Conservation (phyloP, 192 early-diverging fungal genomes). For the Diversispora eburnea region DNA sequence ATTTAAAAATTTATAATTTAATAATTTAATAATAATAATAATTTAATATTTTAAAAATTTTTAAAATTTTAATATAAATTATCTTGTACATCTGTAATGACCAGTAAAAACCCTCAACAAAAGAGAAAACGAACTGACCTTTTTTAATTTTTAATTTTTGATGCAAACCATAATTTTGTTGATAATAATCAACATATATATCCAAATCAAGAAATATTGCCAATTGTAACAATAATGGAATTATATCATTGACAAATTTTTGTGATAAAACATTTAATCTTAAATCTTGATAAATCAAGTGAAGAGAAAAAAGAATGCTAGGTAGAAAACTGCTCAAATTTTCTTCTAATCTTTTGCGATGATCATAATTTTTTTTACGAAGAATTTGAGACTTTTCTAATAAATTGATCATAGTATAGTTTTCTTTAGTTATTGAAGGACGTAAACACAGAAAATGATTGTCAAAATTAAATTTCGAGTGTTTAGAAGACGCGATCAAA, state of each 20-base stretch:
- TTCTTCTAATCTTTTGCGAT: conserved; percentile 12
- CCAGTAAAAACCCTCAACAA: background rate
- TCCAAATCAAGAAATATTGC: conserved; percentile 33
- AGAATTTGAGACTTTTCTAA: conserved; percentile 21
- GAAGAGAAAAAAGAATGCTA: conserved; percentile 41
- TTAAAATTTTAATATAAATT: no score
- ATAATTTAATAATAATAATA: background rate
- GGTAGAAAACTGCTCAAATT: conserved; percentile 34
- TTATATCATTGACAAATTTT: conserved; percentile 30
- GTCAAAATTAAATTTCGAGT: conserved; percentile 16
- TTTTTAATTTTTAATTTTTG: conserved; percentile 14
- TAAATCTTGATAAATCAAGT: conserved; percentile 57
- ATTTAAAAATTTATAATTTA: background rate
- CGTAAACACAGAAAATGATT: conserved; percentile 1
- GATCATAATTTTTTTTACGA: conserved; percentile 28
- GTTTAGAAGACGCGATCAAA: background rate
- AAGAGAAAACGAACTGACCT: conserved; percentile 12
- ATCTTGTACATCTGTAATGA: background rate
- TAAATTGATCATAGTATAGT: background rate
- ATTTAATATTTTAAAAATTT: no score
- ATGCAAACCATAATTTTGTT: conserved; percentile 25
- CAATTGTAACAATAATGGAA: conserved; percentile 35
- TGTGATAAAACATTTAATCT: conserved; percentile 38
- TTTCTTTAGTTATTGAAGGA: background rate
- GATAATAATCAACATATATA: conserved; percentile 38